These are phyloP conservation scores for Pythium rhizo-oryzae DNA, from an alignment of 352 stramenopile genomes.

Conservation along the genomic window DNA sequence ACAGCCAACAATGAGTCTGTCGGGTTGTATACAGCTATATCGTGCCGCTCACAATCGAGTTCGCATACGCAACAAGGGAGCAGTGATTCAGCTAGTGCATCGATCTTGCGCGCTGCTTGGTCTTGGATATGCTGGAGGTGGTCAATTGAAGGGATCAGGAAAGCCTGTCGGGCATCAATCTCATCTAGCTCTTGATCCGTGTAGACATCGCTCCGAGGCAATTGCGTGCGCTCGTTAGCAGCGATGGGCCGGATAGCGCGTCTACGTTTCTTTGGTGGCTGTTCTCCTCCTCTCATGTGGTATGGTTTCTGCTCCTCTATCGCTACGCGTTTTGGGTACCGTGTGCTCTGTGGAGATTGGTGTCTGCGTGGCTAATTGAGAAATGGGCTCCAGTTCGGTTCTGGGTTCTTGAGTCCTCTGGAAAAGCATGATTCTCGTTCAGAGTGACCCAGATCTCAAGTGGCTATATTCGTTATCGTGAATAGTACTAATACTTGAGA, in stretches of 20 bases:
- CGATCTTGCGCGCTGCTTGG: not conserved
- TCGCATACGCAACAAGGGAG: constrained; percentile 13
- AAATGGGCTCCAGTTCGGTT: not conserved
- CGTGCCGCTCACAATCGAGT: constrained; percentile 4
- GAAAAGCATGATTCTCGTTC: not conserved
- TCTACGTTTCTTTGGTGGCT: not conserved
- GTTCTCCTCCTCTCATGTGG: not conserved
- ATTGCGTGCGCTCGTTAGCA: not conserved
- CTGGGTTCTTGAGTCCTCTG: not conserved
- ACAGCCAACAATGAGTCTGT: constrained; percentile 6
- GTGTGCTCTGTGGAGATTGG: not conserved
- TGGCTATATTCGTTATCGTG: no score
- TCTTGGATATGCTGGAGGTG: not conserved
- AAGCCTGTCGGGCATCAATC: not conserved
- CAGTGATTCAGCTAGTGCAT: not conserved
- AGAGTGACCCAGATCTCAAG: no score
- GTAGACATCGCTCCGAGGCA: not conserved
- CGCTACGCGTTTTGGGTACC: no score
- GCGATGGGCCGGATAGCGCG: not conserved
- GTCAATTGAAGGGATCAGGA: not conserved
- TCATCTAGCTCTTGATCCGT: not conserved
- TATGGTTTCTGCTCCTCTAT: not conserved
- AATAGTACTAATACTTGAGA: no score
- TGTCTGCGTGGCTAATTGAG: not conserved
- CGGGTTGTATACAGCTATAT: constrained; percentile 1